These are phyloP conservation scores for Cryptosporidium baileyi DNA, from an alignment of 169 alveolate species.

Conservation along the genomic window DNA sequence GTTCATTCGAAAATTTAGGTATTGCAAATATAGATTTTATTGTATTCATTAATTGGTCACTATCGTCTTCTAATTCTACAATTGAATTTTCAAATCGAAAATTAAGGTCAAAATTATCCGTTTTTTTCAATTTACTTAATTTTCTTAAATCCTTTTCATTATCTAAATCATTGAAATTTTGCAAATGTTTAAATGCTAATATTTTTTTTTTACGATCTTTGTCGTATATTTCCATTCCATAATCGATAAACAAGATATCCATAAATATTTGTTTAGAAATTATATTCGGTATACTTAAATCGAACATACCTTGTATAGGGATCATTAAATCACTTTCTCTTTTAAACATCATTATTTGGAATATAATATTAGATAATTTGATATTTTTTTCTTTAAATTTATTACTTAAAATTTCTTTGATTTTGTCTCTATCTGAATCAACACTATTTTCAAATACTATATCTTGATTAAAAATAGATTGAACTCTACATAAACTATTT, in stretches of 20 bases:
- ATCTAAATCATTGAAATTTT: background rate
- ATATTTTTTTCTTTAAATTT: constrained; percentile 35
- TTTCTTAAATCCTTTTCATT: background rate
- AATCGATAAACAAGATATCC: background rate
- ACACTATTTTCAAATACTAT: background rate
- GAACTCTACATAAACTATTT: constrained; percentile 18
- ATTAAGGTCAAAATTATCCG: background rate
- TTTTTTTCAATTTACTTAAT: background rate
- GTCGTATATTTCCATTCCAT: constrained; percentile 1
- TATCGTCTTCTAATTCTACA: constrained; percentile 18
- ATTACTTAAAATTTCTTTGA: background rate
- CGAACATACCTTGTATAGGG: constrained; percentile 33
- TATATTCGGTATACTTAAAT: constrained; percentile 19
- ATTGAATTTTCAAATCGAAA: background rate
- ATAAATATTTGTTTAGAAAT: constrained; percentile 33
- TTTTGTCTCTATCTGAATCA: background rate
- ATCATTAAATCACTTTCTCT: constrained; percentile 50
- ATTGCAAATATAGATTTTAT: constrained; percentile 2
- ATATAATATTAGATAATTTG: background rate
- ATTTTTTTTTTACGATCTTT: background rate
- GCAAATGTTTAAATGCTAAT: constrained; percentile 3
- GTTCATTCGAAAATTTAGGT: constrained; percentile 6
- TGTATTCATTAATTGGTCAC: constrained; percentile 8
- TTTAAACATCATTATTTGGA: constrained; percentile 2
- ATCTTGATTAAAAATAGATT: constrained; percentile 15